Percentiles rank a stretch among this genome's conserved stretches.
Evolutionary conservation across 495 filamentous ascomycete species (phyloP).

Genomic region (Parmelia sp.): DNA sequence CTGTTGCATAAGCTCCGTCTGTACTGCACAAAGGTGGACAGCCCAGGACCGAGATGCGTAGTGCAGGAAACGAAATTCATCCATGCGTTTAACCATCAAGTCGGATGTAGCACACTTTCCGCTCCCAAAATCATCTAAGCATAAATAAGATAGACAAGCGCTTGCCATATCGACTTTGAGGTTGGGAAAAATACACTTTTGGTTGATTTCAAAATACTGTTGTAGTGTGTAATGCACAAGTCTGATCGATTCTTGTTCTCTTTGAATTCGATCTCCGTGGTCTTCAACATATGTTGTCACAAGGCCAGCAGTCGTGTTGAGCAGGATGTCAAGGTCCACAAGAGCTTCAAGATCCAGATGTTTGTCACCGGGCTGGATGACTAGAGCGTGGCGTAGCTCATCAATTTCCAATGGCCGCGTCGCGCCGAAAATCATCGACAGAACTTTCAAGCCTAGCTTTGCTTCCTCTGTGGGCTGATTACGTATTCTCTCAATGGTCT

Average conservation of each 20-base stretch:
- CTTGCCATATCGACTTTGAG: conserved; percentile 6
- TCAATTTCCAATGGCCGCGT: conserved; percentile 32
- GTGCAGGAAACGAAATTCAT: conserved; percentile 24
- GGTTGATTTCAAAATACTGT: conserved; percentile 36
- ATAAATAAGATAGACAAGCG: conserved; percentile 10
- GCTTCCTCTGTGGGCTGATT: conserved; percentile 28
- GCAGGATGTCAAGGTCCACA: conserved; percentile 31
- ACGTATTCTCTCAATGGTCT: conserved; percentile 38
- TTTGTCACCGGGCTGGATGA: conserved; percentile 27
- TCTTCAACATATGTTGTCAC: conserved; percentile 38
- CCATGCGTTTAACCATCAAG: conserved; percentile 17
- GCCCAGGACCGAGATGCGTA: conserved; percentile 32
- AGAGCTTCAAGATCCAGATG: conserved; percentile 37
- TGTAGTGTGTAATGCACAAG: conserved; percentile 52
- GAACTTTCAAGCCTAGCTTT: conserved; percentile 31
- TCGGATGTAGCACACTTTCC: background rate
- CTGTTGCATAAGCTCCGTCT: conserved; percentile 11
- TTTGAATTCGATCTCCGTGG: conserved; percentile 32
- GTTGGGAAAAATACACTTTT: conserved; percentile 22
- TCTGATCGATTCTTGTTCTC: conserved; percentile 26
- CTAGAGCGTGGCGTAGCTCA: conserved; percentile 46
- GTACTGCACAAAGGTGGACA: conserved; percentile 23
- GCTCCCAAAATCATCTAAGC: conserved; percentile 17
- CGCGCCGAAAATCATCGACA: conserved; percentile 41
- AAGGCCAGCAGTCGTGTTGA: conserved; percentile 46